Base-by-base conservation (phyloP, 1,139 yeast genomes). In the Geotrichum cucujoidarum region DNA sequence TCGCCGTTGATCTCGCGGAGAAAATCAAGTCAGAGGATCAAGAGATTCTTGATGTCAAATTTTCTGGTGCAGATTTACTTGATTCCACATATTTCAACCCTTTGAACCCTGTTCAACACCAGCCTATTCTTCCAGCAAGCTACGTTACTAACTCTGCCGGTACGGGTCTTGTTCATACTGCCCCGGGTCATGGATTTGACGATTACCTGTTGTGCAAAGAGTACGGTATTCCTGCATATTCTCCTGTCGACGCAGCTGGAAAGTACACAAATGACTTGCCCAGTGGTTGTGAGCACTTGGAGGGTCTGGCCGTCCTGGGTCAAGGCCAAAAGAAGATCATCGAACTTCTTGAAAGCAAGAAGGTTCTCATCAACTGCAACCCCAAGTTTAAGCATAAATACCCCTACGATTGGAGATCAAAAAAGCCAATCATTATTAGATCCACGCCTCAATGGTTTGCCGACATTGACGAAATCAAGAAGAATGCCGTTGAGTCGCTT, bases 391-490 rank as follows among this genome's bases (percentile, higher is more conserved):
- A 65, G 7, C 99, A 92, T 65, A 87, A 94, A 1, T 92, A 90
- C 58, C 98, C 98, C 0, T 89, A 87, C 60, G 98, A 94, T 63
- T 92, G 98, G 98, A 77, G 98, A 59, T 86, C 95, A 2, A 89
- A 89, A 61, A 84, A 83, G 40, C 98, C 98, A 0, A 90, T 94
- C n/a, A 82, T 92, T 47, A 89, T 92, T 55, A 74, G 97, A 50
- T 83, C 98, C 0, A 92, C 98, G 0, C 94, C 97, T 0, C 99
- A 92, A 65, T 92, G 97, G 94, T 92, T 92, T 67, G 87, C 95
- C 4, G 87, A 90, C 62, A 84, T 92, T 25, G 85, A 81, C 32
- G 76, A 77, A 50, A 81, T 90, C 49, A 89, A 87, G 59, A 69
- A 70, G 0, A 60, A 69, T 8, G 89, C 97, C 0, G 61, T 78